phyloP scores from a whole-genome alignment of 129 eudicot genomes.

The Escallonia rubra region DNA sequence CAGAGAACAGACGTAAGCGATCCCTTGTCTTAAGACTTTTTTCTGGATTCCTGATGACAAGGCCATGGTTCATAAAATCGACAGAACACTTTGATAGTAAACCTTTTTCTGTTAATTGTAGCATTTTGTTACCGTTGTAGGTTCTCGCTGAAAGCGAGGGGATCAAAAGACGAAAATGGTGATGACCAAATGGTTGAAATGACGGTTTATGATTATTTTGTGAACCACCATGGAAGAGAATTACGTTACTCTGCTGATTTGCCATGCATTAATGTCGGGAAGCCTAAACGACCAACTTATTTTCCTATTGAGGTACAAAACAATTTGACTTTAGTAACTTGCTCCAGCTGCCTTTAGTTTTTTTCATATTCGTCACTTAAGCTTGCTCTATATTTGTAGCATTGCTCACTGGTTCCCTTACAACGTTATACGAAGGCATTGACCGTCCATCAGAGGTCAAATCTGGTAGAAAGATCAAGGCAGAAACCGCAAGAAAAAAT shows the following conservation, averaged over 20 bases:
- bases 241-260: constrained; percentile 70
- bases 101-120: too few relatives aligned
- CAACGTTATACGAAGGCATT: constrained; percentile 82
- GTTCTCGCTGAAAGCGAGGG: constrained; percentile 40
- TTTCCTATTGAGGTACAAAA: constrained; percentile 74
- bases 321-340: neutral
- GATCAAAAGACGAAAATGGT: constrained; percentile 29
- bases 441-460: constrained; percentile 52
- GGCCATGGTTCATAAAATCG: too few relatives aligned
- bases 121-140: constrained; percentile 16
- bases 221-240: constrained; percentile 43
- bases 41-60: too few relatives aligned
- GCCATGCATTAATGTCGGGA: constrained; percentile 88
- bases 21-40: neutral
- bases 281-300: constrained; percentile 73
- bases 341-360: neutral
- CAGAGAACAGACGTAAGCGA: constrained; percentile 55
- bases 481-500: constrained; percentile 81
- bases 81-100: too few relatives aligned
- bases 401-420: constrained; percentile 60
- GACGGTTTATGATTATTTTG: constrained; percentile 79
- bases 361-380: neutral
- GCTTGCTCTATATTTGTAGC: constrained; percentile 31
- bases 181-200: constrained; percentile 44
- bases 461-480: constrained; percentile 76